Evolutionary conservation across 2,329 filamentous ascomycete species (phyloP).

Genomic region (Sporothrix dimorphospora): DNA sequence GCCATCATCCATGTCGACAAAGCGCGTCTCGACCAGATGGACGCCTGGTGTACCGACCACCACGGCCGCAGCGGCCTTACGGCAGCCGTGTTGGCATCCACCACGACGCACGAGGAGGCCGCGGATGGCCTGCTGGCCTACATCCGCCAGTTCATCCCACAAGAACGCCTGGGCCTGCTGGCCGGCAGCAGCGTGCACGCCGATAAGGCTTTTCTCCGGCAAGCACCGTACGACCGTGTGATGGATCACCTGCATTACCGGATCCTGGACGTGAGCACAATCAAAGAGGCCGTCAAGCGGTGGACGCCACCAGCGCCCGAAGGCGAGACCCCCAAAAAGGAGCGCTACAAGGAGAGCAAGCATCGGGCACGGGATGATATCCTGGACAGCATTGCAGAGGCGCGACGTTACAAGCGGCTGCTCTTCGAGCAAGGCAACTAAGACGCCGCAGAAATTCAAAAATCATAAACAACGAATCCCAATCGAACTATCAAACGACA

Average conservation of each 20-base stretch:
- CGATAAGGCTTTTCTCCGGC: slow-evolving; percentile 78
- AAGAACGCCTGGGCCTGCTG: slow-evolving; percentile 68
- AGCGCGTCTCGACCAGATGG: slow-evolving; percentile 75
- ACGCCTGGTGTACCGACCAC: slow-evolving; percentile 82
- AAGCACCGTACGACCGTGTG: slow-evolving; percentile 72
- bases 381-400: slow-evolving; percentile 91
- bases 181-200: slow-evolving; percentile 94
- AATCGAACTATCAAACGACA: too few relatives aligned
- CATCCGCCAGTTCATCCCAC: slow-evolving; percentile 71
- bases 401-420: slow-evolving; percentile 73
- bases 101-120: slow-evolving; percentile 71
- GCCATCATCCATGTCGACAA: slow-evolving; percentile 74
- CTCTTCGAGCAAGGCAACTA: slow-evolving; percentile 31
- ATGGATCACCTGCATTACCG: slow-evolving; percentile 83
- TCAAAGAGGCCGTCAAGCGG: slow-evolving; percentile 86
- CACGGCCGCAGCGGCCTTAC: slow-evolving; percentile 84
- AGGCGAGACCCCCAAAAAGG: background rate
- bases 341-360: slow-evolving; percentile 63
- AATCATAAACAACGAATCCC: too few relatives aligned
- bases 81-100: slow-evolving; percentile 71
- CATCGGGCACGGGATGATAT: slow-evolving; percentile 91
- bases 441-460: background rate
- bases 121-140: slow-evolving; percentile 76
- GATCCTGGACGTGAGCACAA: slow-evolving; percentile 85
- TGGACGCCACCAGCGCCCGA: slow-evolving; percentile 67